A percentile compares a stretch with the other conserved stretches of the same genome.
These are phyloP conservation scores for Begonia peltatifolia DNA, from an alignment of 306 rosid genomes.

Conservation along the genomic window DNA sequence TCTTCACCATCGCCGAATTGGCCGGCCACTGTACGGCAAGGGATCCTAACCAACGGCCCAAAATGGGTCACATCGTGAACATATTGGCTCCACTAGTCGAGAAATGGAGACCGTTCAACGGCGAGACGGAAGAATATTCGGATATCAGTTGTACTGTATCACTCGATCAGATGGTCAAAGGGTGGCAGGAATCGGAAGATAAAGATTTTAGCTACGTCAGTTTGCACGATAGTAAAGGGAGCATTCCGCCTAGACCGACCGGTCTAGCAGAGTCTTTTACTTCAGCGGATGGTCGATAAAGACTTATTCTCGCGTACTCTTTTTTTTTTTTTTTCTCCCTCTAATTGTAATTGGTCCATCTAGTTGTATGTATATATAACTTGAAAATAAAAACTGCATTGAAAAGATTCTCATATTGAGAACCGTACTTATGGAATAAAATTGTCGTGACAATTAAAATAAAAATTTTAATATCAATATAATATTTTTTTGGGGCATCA, in stretches of 20 bases:
- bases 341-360: background rate
- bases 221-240: conserved; percentile 78
- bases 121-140: conserved; percentile 62
- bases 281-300: conserved; percentile 67
- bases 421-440: too few species aligned
- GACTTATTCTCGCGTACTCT: conserved; percentile 13
- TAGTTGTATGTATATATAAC: conserved; percentile 1
- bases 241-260: conserved; percentile 88
- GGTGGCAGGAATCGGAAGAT: conserved; percentile 95
- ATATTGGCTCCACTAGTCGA: conserved; percentile 81
- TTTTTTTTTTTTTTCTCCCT: too few species aligned
- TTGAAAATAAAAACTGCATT: too few species aligned
- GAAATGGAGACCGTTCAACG: conserved; percentile 83
- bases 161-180: conserved; percentile 95
- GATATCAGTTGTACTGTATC: conserved; percentile 89
- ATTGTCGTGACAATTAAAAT: too few species aligned
- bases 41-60: conserved; percentile 85
- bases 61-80: conserved; percentile 89
- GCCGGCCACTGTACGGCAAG: conserved; percentile 98
- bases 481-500: too few species aligned
- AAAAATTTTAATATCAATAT: too few species aligned
- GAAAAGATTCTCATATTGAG: too few species aligned
- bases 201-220: conserved; percentile 53
- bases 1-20: conserved; percentile 50
- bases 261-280: conserved; percentile 96